These are phyloP conservation scores for Aspergillus amoenus DNA, from an alignment of 2,329 filamentous ascomycete genomes.

Conservation along the genomic window DNA sequence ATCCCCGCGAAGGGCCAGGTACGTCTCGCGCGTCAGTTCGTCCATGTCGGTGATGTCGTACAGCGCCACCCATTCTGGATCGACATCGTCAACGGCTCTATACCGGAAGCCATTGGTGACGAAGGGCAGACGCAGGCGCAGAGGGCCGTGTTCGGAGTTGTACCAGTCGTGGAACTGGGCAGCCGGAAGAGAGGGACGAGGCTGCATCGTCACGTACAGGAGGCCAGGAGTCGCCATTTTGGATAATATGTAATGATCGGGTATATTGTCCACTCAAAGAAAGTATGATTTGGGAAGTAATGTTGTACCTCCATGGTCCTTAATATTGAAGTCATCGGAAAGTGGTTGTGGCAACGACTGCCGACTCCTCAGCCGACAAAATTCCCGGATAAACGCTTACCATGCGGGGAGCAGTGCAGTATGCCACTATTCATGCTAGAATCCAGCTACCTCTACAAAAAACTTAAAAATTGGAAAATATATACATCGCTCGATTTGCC, in stretches of 20 bases:
- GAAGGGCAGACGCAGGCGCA: constrained; percentile 71
- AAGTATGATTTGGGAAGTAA: not conserved
- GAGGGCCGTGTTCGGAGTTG: constrained; percentile 87
- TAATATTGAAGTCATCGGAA: constrained; percentile 1
- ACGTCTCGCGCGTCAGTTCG: constrained; percentile 65
- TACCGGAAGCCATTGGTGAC: constrained; percentile 79
- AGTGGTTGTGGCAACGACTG: constrained; percentile 12
- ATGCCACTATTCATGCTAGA: not conserved
- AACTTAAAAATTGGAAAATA: not conserved
- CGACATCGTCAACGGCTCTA: constrained; percentile 60
- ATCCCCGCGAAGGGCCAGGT: constrained; percentile 53
- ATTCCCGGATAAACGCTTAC: constrained; percentile 12
- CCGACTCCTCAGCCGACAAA: constrained; percentile 15
- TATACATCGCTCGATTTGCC: not conserved
- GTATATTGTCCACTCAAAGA: not conserved
- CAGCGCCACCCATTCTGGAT: constrained; percentile 72
- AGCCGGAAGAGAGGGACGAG: constrained; percentile 62
- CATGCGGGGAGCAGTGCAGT: not conserved
- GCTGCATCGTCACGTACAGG: constrained; percentile 85
- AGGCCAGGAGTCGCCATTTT: constrained; percentile 59
- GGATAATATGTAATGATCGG: not conserved
- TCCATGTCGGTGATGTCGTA: constrained; percentile 80
- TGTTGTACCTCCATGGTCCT: not conserved
- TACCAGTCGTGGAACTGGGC: constrained; percentile 88
- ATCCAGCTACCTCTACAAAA: not conserved